Evolutionary conservation across 495 filamentous ascomycete genomes (phyloP).

Genomic region (Hypoxylon cercidicola): DNA sequence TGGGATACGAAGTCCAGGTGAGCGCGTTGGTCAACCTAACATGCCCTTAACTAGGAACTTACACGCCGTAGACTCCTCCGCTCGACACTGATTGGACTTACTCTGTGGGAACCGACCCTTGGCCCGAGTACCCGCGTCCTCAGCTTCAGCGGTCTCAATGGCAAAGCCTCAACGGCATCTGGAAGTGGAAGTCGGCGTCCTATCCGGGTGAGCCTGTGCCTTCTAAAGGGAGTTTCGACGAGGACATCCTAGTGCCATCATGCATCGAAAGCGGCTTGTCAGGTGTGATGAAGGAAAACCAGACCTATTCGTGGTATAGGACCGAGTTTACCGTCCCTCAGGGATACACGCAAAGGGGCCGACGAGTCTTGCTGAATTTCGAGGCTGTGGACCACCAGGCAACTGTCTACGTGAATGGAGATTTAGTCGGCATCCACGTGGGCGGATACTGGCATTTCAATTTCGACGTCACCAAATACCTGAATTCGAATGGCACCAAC

Average conservation of each 20-base stretch:
- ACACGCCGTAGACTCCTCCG: constrained; percentile 48
- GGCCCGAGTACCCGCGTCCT: constrained; percentile 75
- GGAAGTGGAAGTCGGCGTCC: constrained; percentile 66
- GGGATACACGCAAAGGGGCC: constrained; percentile 50
- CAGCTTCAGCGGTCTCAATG: constrained; percentile 66
- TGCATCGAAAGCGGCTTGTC: constrained; percentile 66
- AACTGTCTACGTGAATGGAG: constrained; percentile 70
- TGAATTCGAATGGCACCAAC: constrained; percentile 57
- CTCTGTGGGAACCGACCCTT: constrained; percentile 68
- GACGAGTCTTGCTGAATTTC: constrained; percentile 68
- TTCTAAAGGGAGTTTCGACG: constrained; percentile 36
- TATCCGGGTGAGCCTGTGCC: constrained; percentile 50
- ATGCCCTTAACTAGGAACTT: constrained; percentile 6
- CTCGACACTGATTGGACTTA: constrained; percentile 72
- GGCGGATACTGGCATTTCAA: constrained; percentile 73
- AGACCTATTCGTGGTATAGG: constrained; percentile 69
- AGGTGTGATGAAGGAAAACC: constrained; percentile 62
- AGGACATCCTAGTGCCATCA: constrained; percentile 69
- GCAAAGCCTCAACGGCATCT: constrained; percentile 73
- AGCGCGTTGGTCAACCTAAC: constrained; percentile 5
- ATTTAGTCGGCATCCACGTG: constrained; percentile 62
- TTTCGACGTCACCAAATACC: constrained; percentile 65
- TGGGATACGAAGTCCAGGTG: constrained; percentile 45
- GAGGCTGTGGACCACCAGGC: constrained; percentile 76
- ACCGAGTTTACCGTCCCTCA: constrained; percentile 65